Base-by-base conservation (phyloP, 495 filamentous ascomycete genomes). In the Hyaloscypha bicolor region DNA sequence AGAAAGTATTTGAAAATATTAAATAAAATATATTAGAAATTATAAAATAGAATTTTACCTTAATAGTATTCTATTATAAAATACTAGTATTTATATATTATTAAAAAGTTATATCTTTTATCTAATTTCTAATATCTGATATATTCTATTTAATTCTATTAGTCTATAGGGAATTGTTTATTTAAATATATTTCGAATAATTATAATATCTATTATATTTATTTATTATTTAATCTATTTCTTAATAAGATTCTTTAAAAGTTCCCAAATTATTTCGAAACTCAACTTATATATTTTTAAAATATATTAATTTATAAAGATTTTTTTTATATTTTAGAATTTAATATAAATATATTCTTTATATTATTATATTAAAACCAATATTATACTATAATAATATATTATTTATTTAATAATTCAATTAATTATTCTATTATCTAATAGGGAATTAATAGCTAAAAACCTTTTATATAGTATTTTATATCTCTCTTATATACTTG, bases 291-390 rank as follows among this genome's bases (percentile, higher is more conserved):
- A 37, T 37, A 59, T 29, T 21, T 25, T 19, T 29, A 35, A 19
- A 9, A 25, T n/a, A 32, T 21, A 29, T 57, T 51, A 57, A 33
- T 32, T 63, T 67, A 48, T 67, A n/a, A 51, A 9, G 51, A 32
- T 63, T 9, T n/a, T 29, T 21, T 21, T 58, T 29, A n/a, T 19
- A 37, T n/a, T 12, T 69, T 30, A 60, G 58, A 57, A n/a, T 51
- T 32, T 32, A 32, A 35, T 71, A 37, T 12, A 55, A 52, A 30
- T 37, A 37, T 37, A 37, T 37, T 37, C 11, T 37, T 11, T 37
- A 37, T 37, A 37, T 37, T 37, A 4, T 11, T 11, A 5, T 37
- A 37, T n/a, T 37, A 37, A 11, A 37, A 37, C 11, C 11, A 37
- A 37, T 37, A 37, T 11, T 37, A 37, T 37, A 37, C 11, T 37